Base-by-base conservation (phyloP, 1,284 basidiomycete genomes). In the Volvariella surrecta region DNA sequence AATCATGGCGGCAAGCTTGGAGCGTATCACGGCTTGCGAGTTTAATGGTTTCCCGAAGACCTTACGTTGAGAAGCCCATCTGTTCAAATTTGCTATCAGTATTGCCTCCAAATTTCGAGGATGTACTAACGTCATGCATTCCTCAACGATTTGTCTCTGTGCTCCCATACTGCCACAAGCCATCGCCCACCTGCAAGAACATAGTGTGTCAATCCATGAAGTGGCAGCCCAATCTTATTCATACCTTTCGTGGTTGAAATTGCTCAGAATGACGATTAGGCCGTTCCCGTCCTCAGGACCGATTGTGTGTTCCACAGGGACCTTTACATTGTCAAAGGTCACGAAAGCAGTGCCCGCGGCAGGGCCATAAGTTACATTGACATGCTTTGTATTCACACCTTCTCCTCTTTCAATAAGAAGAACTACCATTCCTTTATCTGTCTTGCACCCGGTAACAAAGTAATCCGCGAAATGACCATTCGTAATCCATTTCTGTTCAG, bases 1-100 rank as follows among this genome's bases (percentile, higher is more conserved):
- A 47, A 94, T 90, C 87, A 94, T 91, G 19, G 70, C 68, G 1
- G 89, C 90, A 39, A 95, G 63, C 70, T 92, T 93, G 54, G 74
- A 73, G 44, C 91, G 77, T 54, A 96, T 82, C 48, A 94, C 86
- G 4, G 91, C 77, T 59, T 90, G 87, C 4, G 81, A 76, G 52
- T 82, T 78, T 15, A 94, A 71, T 2, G 89, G 88, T 64, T 86
- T 88, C 39, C 88, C 89, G 55, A 92, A 92, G n/a, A 83, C 88
- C 55, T 82, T 82, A 45, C 87, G 76, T 59, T 91, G 87, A 43
- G 67, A 71, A 8, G 77, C 72, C 88, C 88, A 91, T 55, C 75
- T 79, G 43, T 24, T 21, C 30, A 34, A 39, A 24, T 48, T 19
- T 52, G 28, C 19, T 19, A 32, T 37, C 4, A 18, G 34, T 32